phyloP scores from a whole-genome alignment of 805 yeast genomes.

The Cyberlindnera amylophila region DNA sequence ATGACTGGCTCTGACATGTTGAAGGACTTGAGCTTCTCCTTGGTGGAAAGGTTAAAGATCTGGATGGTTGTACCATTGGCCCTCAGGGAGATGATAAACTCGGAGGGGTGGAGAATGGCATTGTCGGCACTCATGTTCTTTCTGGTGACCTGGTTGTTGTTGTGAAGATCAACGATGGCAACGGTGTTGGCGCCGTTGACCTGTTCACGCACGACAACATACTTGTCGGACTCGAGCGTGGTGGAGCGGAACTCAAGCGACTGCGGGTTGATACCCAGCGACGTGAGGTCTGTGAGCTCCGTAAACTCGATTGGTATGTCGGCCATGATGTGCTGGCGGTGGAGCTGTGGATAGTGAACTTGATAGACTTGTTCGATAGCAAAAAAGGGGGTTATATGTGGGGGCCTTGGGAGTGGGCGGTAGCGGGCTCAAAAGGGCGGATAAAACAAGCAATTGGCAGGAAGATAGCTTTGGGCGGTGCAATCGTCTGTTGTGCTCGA shows the following conservation, averaged over 20 bases:
- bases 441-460: no score
- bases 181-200: conserved; percentile 73
- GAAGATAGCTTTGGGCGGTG: background rate
- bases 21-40: conserved; percentile 85
- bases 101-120: conserved; percentile 93
- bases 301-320: conserved; percentile 97
- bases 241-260: conserved; percentile 91
- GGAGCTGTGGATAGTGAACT: background rate
- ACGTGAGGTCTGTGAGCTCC: conserved; percentile 85
- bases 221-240: conserved; percentile 89
- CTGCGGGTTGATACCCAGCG: conserved; percentile 78
- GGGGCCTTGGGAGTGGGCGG: no score
- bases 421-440: no score
- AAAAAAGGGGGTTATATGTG: conserved; percentile 2
- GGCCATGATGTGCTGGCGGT: conserved; percentile 29
- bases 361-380: no score
- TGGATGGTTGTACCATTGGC: conserved; percentile 96
- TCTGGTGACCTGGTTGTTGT: conserved; percentile 75
- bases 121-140: conserved; percentile 97
- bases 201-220: conserved; percentile 75
- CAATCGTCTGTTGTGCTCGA: background rate
- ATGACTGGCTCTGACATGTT: conserved; percentile 85
- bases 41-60: conserved; percentile 82
- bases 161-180: conserved; percentile 82
- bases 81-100: conserved; percentile 84